A percentile compares a stretch with the other conserved stretches of the same genome.
phyloP scores from a whole-genome alignment of 2,329 filamentous ascomycete genomes.

The Hypoxylon sp. region DNA sequence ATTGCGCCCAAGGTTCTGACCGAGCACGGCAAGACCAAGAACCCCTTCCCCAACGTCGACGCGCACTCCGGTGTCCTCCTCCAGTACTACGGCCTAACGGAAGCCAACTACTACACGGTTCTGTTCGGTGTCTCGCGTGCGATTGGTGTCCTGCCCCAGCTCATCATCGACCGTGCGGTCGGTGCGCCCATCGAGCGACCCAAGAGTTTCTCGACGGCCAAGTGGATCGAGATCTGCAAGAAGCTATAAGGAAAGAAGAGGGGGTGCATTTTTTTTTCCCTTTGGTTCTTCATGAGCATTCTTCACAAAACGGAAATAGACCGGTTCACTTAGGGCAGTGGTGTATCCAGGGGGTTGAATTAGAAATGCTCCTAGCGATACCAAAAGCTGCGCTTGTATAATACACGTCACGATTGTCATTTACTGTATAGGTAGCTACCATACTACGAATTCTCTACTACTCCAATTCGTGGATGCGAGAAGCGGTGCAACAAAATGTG shows the following conservation, averaged over 20 bases:
- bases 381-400: constrained; percentile 52
- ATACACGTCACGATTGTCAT: constrained; percentile 47
- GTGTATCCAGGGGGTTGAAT: constrained; percentile 47
- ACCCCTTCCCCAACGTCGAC: constrained; percentile 99
- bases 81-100: constrained; percentile 98
- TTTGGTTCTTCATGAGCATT: constrained; percentile 42
- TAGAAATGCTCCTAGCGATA: constrained; percentile 50
- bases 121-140: constrained; percentile 99
- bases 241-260: constrained; percentile 75
- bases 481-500: not conserved
- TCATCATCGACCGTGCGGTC: constrained; percentile 98
- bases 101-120: constrained; percentile 99
- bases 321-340: constrained; percentile 46
- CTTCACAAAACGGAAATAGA: constrained; percentile 49
- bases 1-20: constrained; percentile 97
- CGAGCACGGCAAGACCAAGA: constrained; percentile 99
- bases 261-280: constrained; percentile 43
- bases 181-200: constrained; percentile 97
- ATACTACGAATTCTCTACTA: constrained; percentile 25
- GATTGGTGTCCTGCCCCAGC: constrained; percentile 97
- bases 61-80: constrained; percentile 99
- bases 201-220: constrained; percentile 98
- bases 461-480: not conserved
- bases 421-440: constrained; percentile 43
- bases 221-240: constrained; percentile 93